Conservation (phyloP, 2,329 filamentous ascomycete species). For the Fusarium praegraminearum region DNA sequence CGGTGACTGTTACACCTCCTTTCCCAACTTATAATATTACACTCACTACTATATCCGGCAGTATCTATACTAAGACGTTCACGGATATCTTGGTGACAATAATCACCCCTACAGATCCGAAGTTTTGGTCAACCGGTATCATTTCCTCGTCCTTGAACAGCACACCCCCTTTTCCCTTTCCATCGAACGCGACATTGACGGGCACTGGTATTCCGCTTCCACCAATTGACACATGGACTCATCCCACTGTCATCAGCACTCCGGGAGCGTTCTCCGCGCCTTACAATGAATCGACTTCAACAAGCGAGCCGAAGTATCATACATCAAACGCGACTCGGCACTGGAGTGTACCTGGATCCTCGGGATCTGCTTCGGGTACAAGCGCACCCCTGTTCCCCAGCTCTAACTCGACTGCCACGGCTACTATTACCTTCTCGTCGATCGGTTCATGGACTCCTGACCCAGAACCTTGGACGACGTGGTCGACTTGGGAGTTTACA, state of each 20-base stretch:
- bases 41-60: constrained; percentile 7
- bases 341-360: constrained; percentile 2
- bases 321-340: constrained; percentile 23
- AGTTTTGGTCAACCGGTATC: constrained; percentile 11
- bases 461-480: constrained; percentile 25
- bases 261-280: constrained; percentile 1
- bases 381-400: constrained; percentile 19
- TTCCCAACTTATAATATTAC: constrained; percentile 23
- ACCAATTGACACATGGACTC: constrained; percentile 12
- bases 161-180: constrained; percentile 29
- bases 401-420: constrained; percentile 32
- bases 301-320: constrained; percentile 7
- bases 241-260: constrained; percentile 7
- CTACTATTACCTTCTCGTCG: constrained; percentile 14
- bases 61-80: constrained; percentile 1
- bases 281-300: constrained; percentile 1
- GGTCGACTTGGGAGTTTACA: constrained; percentile 30
- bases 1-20: constrained; percentile 8
- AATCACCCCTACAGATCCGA: constrained; percentile 13
- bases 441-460: constrained; percentile 17
- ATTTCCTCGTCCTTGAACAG: constrained; percentile 4
- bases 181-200: constrained; percentile 34
- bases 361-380: constrained; percentile 16
- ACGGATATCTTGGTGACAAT: constrained; percentile 13
- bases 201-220: constrained; percentile 17